Conservation (phyloP, 2,329 filamentous ascomycete genomes). For the Paecilomyces niveus region DNA sequence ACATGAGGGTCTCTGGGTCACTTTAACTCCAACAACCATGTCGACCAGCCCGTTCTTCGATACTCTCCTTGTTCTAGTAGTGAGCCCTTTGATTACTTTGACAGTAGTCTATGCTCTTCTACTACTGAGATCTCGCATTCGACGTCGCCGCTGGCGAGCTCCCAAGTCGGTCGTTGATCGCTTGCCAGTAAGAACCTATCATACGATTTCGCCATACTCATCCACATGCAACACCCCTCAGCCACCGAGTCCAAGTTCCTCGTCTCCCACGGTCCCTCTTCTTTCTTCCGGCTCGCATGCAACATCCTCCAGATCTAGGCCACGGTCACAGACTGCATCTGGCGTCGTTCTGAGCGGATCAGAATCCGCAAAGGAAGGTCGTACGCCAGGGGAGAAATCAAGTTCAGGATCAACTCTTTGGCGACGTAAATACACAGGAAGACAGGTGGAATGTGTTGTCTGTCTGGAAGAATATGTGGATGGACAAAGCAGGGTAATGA, state of each 20-base stretch:
- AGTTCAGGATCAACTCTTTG: constrained; percentile 27
- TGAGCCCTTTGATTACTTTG: constrained; percentile 85
- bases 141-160: constrained; percentile 87
- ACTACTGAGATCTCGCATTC: constrained; percentile 78
- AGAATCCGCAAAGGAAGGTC: constrained; percentile 17
- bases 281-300: constrained; percentile 39
- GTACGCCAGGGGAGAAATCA: constrained; percentile 40
- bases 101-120: constrained; percentile 88
- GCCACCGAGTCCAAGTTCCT: constrained; percentile 55
- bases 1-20: constrained; percentile 89
- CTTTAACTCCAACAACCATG: constrained; percentile 79
- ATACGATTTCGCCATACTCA: constrained; percentile 65
- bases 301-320: constrained; percentile 24
- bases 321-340: constrained; percentile 31
- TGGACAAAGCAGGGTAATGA: constrained; percentile 93
- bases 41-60: constrained; percentile 92
- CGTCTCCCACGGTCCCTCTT: constrained; percentile 72
- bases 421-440: constrained; percentile 55
- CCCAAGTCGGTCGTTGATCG: constrained; percentile 93
- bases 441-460: constrained; percentile 84
- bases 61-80: constrained; percentile 89
- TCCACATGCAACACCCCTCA: constrained; percentile 50
- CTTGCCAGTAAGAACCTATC: constrained; percentile 91
- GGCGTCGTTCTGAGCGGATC: constrained; percentile 18
- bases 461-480: constrained; percentile 95